Evolutionary conservation across 1,139 yeast genomes (phyloP).

Genomic region (Yamadazyma oceani): DNA sequence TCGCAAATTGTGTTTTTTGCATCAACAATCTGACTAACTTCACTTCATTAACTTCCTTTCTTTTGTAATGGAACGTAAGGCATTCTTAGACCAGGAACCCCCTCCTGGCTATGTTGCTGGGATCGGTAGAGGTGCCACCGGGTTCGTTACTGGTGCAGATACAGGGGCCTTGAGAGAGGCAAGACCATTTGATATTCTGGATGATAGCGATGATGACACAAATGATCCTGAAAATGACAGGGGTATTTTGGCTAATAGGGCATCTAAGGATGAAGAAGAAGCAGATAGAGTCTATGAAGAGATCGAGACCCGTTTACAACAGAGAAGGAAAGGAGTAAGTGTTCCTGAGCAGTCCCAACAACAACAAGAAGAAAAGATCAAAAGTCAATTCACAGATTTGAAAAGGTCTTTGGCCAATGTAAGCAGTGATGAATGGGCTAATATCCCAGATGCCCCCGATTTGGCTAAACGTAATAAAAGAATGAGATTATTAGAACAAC

Average conservation of each 20-base stretch:
- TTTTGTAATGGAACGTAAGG: slow-evolving; percentile 43
- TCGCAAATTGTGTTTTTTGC: not conserved
- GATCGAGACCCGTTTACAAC: slow-evolving; percentile 51
- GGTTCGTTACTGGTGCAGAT: slow-evolving; percentile 84
- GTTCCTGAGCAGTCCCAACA: slow-evolving; percentile 35
- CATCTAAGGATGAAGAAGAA: slow-evolving; percentile 63
- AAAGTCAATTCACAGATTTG: slow-evolving; percentile 44
- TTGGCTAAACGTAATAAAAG: slow-evolving; percentile 79
- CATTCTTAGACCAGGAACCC: slow-evolving; percentile 83
- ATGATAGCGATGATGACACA: slow-evolving; percentile 26
- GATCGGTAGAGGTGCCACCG: slow-evolving; percentile 92
- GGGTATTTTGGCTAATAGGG: slow-evolving; percentile 34
- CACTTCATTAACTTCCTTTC: not conserved
- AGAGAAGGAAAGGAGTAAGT: slow-evolving; percentile 2
- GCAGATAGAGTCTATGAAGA: slow-evolving; percentile 71
- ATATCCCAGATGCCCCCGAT: slow-evolving; percentile 87
- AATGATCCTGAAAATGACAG: slow-evolving; percentile 25
- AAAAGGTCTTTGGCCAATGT: slow-evolving; percentile 63
- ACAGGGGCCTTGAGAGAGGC: slow-evolving; percentile 47
- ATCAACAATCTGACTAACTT: not conserved
- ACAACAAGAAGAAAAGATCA: slow-evolving; percentile 19
- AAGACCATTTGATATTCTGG: slow-evolving; percentile 26
- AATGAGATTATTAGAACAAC: slow-evolving; percentile 59
- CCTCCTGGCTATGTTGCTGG: slow-evolving; percentile 94
- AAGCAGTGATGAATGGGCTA: slow-evolving; percentile 74